phyloP scores from a whole-genome alignment of 768 basidiomycete species.

The Rhodotorula graminis region DNA sequence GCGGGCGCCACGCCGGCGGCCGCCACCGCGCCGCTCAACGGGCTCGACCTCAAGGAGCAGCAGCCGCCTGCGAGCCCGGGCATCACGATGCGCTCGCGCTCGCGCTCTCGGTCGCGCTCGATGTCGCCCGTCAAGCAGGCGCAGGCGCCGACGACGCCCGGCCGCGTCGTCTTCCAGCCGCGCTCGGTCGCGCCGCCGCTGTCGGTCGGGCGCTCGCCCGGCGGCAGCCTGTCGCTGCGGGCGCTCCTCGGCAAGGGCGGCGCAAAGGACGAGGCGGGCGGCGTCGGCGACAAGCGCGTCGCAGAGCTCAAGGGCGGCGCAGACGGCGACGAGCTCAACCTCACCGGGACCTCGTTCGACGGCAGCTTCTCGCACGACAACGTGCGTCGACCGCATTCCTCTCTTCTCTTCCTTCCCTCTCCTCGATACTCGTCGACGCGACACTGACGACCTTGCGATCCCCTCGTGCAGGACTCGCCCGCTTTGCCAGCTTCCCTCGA shows the following conservation, averaged over 20 bases:
- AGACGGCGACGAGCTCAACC: conserved; percentile 13
- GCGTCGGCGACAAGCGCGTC: not conserved
- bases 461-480: not conserved
- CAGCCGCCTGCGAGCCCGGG: not conserved
- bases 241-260: conserved; percentile 7
- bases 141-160: conserved; percentile 4
- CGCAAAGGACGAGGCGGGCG: not conserved
- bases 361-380: not conserved
- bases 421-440: not conserved
- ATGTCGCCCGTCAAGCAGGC: conserved; percentile 24
- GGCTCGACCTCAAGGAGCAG: not conserved
- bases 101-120: conserved; percentile 16
- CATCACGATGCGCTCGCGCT: not conserved
- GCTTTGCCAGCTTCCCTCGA: conserved; percentile 31
- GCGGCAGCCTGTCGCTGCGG: conserved; percentile 19
- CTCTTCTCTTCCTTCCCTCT: not conserved
- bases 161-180: conserved; percentile 7
- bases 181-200: conserved; percentile 8
- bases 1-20: not conserved
- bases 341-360: conserved; percentile 30
- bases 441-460: not conserved
- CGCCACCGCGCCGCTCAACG: not conserved
- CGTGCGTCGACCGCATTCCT: not conserved
- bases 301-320: not conserved
- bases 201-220: conserved; percentile 26